Evolutionary conservation across 306 rosid species (phyloP), one percentile per base, ranked within the genome.

Genomic region (Glycine latifolia): DNA sequence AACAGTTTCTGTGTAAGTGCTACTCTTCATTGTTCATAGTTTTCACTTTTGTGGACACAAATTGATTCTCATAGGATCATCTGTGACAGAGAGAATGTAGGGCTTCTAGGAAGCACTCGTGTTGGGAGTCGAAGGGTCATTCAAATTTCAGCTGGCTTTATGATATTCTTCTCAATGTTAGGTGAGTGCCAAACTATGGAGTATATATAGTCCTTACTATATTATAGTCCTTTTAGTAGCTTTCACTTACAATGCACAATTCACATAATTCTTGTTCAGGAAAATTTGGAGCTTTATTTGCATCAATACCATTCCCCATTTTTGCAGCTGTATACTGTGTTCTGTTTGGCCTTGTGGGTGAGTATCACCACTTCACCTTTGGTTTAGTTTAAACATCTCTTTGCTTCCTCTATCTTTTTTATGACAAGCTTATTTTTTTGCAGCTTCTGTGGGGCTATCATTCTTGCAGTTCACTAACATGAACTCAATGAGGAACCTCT

Each of bases 401-500:
- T 77, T 76, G 46, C 65, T 48, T 77, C 53, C 16, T 66, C 73
- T 66, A 33, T 13, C 58, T 50, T 52, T 59, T 83, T 83, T 11
- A 76, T 80, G 47, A 85, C 79, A 70, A 20, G 6, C 17, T 1
- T 37, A 53, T 3, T 41, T 35, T 43, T 79, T 49, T 81, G 69
- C 97, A 96, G 99, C 98, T 82, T 96, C 99, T 8, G 99, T 96
- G 76, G 99, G 99, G 67, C 87, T 96, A 76, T 96, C 99, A 73
- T 93, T 96, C 89, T 85, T 96, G 97, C 99, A 96, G 86, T 96
- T 96, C 85, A 96, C 99, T 75, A 96, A 96, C 91, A 93, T 96
- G 99, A 96, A 96, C 83, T 96, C 99, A 48, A 83, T 90, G 98
- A 91, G 99, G 83, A 96, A 94, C 87, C 98, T 96, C 74, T 94